Base-by-base conservation (phyloP, 805 yeast species). In the Candida jianshihensis region DNA sequence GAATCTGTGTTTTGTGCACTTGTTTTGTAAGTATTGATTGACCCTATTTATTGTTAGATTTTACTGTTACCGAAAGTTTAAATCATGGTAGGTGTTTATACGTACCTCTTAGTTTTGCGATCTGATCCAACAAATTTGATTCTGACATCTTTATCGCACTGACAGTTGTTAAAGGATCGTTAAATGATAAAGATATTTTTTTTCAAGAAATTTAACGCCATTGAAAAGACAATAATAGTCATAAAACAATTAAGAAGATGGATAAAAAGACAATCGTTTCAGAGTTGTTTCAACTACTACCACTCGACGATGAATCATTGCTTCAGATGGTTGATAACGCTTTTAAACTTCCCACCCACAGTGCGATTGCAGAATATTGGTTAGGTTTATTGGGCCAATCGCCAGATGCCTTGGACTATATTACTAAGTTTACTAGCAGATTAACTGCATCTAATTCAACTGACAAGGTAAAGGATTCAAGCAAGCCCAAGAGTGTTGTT, bases 301-400 rank as follows among this genome's bases (percentile, higher is more conserved):
- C 86, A 0, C 54, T 80, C 28, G 87, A 80, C 42, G 61, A 64
- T 13, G 81, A 75, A 8, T 62, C 81, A 0, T 57, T 77, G 22
- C 46, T 50, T 11, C 80, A 78, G 47, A 66, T 78, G 62, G 62
- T 79, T 6, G 71, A 69, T 11, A 74, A 78, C 46, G 73, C 78
- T 0, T 49, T 69, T 11, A 52, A 64, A 9, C 56, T 77, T 17
- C 64, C 65, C 7, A 53, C 71, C 0, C 70, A 75, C 35, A 64
- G 65, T 4, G 75, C 66, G 12, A 66, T 75, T 8, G 63, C 66
- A 16, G 62, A 59, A 18, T 80, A 81, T 53, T 72, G 79, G 48
- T 51, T 70, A 12, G 73, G 75, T 31, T 52, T 78, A 14, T 53
- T 77, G 12, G 85, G 85, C 6, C 76, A 76, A 37, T 66, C 76